Percentiles rank a stretch among this genome's conserved stretches.
Evolutionary conservation across 2,329 filamentous ascomycete genomes (phyloP).

Genomic region (Monosporascus sp.): DNA sequence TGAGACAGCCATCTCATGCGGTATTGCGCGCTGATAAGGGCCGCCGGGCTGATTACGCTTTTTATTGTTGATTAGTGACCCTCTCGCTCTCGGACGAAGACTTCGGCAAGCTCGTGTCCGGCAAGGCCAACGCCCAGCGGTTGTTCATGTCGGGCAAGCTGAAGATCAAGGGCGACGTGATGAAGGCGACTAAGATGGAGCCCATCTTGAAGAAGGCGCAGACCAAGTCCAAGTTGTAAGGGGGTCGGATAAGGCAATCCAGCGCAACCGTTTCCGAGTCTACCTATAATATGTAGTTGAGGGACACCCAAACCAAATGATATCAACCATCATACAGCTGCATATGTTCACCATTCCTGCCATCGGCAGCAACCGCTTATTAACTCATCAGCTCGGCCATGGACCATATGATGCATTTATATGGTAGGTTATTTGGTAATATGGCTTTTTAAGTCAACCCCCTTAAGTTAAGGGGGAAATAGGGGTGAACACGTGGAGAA

Average conservation of each 20-base stretch:
- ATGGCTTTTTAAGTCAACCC: no score
- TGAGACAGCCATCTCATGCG: slow-evolving; percentile 35
- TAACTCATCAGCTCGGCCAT: no score
- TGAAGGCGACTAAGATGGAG: slow-evolving; percentile 98
- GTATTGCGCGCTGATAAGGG: not conserved
- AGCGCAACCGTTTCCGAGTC: not conserved
- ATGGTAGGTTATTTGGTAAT: no score
- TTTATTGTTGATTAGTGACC: slow-evolving; percentile 59
- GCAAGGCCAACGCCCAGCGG: slow-evolving; percentile 90
- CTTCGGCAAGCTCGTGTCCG: slow-evolving; percentile 75
- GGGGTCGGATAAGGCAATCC: not conserved
- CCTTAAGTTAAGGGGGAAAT: no score
- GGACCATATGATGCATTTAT: no score
- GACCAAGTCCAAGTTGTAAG: slow-evolving; percentile 76
- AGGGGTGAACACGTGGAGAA: no score
- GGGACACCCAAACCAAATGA: no score
- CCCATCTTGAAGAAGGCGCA: slow-evolving; percentile 86
- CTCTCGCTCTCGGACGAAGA: slow-evolving; percentile 78
- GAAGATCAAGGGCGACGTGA: slow-evolving; percentile 96
- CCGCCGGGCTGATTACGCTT: not conserved
- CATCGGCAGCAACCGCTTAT: no score
- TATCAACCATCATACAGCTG: no score
- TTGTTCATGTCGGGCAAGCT: slow-evolving; percentile 98
- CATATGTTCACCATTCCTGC: no score
- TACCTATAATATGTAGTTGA: no score